Evolutionary conservation across 805 yeast genomes (phyloP).

Genomic region (Dipodascopsis tothii): DNA sequence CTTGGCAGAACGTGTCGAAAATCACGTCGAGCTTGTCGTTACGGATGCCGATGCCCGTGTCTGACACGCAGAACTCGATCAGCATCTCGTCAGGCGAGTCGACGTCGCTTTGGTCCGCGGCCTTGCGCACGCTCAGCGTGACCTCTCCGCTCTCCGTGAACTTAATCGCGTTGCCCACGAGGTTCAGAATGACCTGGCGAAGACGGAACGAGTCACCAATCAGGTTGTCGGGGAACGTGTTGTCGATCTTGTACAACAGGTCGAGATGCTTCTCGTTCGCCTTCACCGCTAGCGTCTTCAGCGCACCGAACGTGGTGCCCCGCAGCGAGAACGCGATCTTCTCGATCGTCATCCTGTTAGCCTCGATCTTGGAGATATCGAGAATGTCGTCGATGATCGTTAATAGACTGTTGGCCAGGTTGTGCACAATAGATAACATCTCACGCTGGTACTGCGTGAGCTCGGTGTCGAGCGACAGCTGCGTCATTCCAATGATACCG

Average conservation of each 20-base stretch:
- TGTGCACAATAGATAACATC: conserved; percentile 83
- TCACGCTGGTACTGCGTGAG: conserved; percentile 86
- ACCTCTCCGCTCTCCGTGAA: conserved; percentile 80
- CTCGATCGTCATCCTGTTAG: conserved; percentile 87
- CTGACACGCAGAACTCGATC: conserved; percentile 79
- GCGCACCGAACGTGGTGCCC: conserved; percentile 83
- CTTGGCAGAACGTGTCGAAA: conserved; percentile 86
- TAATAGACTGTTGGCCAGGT: conserved; percentile 73
- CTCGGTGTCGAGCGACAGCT: conserved; percentile 78
- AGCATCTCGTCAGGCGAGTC: conserved; percentile 39
- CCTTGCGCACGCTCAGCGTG: conserved; percentile 54
- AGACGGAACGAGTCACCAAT: conserved; percentile 85
- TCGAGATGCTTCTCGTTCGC: conserved; percentile 81
- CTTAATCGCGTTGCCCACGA: conserved; percentile 85
- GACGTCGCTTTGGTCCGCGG: not conserved
- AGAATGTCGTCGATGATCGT: conserved; percentile 85
- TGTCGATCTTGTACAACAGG: conserved; percentile 71
- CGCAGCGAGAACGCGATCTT: conserved; percentile 79
- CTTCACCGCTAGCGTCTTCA: conserved; percentile 81
- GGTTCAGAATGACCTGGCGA: conserved; percentile 76
- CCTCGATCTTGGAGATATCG: conserved; percentile 89
- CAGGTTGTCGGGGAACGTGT: conserved; percentile 77
- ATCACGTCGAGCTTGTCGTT: conserved; percentile 77
- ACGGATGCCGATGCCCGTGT: conserved; percentile 83
- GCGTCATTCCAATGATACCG: conserved; percentile 91